Conservation (phyloP, 2,329 filamentous ascomycete species). For the Sarocladiaceae sp. region DNA sequence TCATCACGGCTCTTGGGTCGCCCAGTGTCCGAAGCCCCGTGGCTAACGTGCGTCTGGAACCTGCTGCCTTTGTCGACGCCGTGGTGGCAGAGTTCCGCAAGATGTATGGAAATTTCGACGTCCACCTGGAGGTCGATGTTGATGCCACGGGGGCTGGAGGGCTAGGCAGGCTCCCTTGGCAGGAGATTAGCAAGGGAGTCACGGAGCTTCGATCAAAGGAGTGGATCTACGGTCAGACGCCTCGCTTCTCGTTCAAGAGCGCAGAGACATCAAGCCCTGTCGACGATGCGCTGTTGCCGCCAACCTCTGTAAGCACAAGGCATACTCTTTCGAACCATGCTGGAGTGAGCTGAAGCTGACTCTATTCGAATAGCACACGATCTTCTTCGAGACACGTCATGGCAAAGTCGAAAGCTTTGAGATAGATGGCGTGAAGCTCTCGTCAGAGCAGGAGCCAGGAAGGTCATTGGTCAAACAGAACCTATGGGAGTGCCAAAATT, state of each 20-base stretch:
- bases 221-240: slow-evolving; percentile 84
- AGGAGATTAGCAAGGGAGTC: slow-evolving; percentile 34
- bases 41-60: slow-evolving; percentile 59
- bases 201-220: slow-evolving; percentile 45
- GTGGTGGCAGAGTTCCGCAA: slow-evolving; percentile 58
- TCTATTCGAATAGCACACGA: slow-evolving; percentile 19
- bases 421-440: slow-evolving; percentile 16
- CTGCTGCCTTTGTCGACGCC: slow-evolving; percentile 41
- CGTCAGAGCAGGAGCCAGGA: neutral
- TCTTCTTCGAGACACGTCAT: slow-evolving; percentile 30
- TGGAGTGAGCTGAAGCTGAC: slow-evolving; percentile 42
- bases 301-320: slow-evolving; percentile 1
- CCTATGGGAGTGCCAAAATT: slow-evolving; percentile 6
- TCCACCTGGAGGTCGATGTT: slow-evolving; percentile 40
- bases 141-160: slow-evolving; percentile 34
- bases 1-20: slow-evolving; percentile 76
- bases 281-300: neutral
- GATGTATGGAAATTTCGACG: slow-evolving; percentile 52
- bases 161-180: neutral
- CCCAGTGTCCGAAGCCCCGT: slow-evolving; percentile 86
- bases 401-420: slow-evolving; percentile 28
- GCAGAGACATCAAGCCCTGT: slow-evolving; percentile 22
- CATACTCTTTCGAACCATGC: slow-evolving; percentile 24
- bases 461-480: neutral
- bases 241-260: slow-evolving; percentile 66